Evolutionary conservation across 768 basidiomycete genomes (phyloP).

Genomic region (Chiua virens): DNA sequence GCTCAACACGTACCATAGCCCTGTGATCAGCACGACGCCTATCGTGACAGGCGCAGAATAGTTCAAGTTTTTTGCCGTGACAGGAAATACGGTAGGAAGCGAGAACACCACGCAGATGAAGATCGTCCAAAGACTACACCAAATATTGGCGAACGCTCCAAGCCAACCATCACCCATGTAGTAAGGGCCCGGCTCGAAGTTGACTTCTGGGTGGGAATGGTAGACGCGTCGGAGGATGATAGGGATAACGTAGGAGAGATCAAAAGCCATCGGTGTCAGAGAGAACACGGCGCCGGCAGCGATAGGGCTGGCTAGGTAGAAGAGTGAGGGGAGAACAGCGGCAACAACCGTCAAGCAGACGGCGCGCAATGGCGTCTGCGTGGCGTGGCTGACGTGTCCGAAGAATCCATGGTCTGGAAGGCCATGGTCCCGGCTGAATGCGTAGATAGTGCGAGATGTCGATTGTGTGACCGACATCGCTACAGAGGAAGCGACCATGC

Average conservation of each 20-base stretch:
- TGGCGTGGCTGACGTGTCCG: slow-evolving; percentile 43
- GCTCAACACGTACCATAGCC: slow-evolving; percentile 52
- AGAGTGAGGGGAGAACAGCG: slow-evolving; percentile 43
- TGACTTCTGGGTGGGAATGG: too few relatives aligned
- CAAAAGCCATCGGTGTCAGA: slow-evolving; percentile 50
- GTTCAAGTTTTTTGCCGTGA: slow-evolving; percentile 51
- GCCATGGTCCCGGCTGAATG: slow-evolving; percentile 53
- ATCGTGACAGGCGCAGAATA: slow-evolving; percentile 41
- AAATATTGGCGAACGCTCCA: slow-evolving; percentile 45
- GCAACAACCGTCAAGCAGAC: slow-evolving; percentile 52
- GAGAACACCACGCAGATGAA: slow-evolving; percentile 50
- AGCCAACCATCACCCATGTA: slow-evolving; percentile 54
- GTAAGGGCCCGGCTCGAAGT: slow-evolving; percentile 60
- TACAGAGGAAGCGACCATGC: slow-evolving; percentile 63
- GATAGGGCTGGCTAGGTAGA: slow-evolving; percentile 51
- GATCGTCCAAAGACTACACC: slow-evolving; percentile 45
- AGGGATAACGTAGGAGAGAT: slow-evolving; percentile 59
- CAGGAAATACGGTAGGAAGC: slow-evolving; percentile 50
- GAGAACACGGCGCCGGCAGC: slow-evolving; percentile 60
- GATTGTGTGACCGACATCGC: slow-evolving; percentile 54
- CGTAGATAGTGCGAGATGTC: slow-evolving; percentile 57
- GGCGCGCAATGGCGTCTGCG: slow-evolving; percentile 55
- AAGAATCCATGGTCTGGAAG: slow-evolving; percentile 62
- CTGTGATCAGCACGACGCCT: slow-evolving; percentile 23
- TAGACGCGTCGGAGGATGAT: slow-evolving; percentile 52